phyloP scores from a whole-genome alignment of 2,329 filamentous ascomycete species.

The Bimuria novae-zelandiae region DNA sequence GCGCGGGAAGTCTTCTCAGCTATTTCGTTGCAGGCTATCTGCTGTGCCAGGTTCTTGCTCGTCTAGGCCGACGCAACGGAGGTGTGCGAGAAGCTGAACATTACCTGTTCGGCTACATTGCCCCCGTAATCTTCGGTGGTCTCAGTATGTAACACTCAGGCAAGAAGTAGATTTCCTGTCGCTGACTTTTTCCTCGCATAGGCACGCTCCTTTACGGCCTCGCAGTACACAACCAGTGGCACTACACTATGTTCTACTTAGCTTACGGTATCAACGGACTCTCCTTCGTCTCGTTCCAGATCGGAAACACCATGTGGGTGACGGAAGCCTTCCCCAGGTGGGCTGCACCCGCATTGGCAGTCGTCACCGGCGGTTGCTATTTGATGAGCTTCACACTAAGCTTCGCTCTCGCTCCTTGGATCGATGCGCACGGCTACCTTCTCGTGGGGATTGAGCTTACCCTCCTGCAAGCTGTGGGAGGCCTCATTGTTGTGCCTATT shows the following conservation, averaged over 20 bases:
- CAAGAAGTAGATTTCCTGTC: no score
- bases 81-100: conserved; percentile 40
- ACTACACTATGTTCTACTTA: conserved; percentile 24
- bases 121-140: conserved; percentile 29
- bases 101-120: conserved; percentile 34
- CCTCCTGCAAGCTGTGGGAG: conserved; percentile 39
- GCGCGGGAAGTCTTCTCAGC: conserved; percentile 24
- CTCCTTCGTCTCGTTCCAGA: conserved; percentile 28
- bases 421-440: conserved; percentile 30
- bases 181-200: no score
- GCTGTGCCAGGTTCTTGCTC: conserved; percentile 19
- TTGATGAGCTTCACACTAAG: conserved; percentile 28
- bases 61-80: conserved; percentile 28
- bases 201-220: conserved; percentile 32
- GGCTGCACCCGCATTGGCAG: conserved; percentile 20
- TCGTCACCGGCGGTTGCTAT: conserved; percentile 30
- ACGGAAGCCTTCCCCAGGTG: conserved; percentile 39
- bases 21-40: conserved; percentile 17
- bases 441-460: conserved; percentile 41
- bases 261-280: conserved; percentile 38
- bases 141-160: no score
- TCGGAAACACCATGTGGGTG: conserved; percentile 36
- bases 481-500: conserved; percentile 32
- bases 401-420: conserved; percentile 32
- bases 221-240: conserved; percentile 23